Base-by-base conservation (phyloP, 169 alveolate species). In the Plasmodium berghei region DNA sequence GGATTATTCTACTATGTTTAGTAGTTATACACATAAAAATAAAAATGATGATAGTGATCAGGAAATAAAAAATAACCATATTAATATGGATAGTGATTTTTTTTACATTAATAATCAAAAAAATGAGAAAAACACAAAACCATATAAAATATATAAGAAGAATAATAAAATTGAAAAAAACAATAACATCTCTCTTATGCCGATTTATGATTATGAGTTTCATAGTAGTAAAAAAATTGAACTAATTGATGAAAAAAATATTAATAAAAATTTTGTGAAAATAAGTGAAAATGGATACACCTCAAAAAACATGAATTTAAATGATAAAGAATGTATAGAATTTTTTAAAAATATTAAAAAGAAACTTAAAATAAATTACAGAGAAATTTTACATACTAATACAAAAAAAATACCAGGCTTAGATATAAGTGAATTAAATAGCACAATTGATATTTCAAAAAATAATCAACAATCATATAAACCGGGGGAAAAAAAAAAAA, bases 271-370 rank as follows among this genome's bases (percentile, higher is more conserved):
- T 14, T 16, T 14, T 2, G 59, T 18, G 20, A 52, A 70, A 9
- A 14, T 52, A 3, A 8, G 3, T 14, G 77, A 70, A 8, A 26
- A 70, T 14, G 9, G 20, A 20, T 34, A 34, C 8, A 34, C 42
- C 42, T 4, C 8, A 34, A 54, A 54, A 48, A 72, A 83, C 22
- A 72, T 55, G 14, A 72, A 83, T 59, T 28, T 54, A 18, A 66
- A 83, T 83, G 85, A 83, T 48, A 83, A 83, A 45, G 22, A 61
- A 24, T 83, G 90, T 20, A 83, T 72, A 26, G 28, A 67, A 48
- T 83, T 83, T 71, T 83, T 83, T 58, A 83, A 83, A 61, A 62
- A 83, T 9, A 49, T 83, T 67, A 83, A 83, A 59, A 80, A 80
- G 24, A 58, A 83, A 42, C 58, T 83, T 42, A 83, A 71, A 48